phyloP scores from a whole-genome alignment of 306 rosid genomes.

The Glycyrrhiza uralensis region DNA sequence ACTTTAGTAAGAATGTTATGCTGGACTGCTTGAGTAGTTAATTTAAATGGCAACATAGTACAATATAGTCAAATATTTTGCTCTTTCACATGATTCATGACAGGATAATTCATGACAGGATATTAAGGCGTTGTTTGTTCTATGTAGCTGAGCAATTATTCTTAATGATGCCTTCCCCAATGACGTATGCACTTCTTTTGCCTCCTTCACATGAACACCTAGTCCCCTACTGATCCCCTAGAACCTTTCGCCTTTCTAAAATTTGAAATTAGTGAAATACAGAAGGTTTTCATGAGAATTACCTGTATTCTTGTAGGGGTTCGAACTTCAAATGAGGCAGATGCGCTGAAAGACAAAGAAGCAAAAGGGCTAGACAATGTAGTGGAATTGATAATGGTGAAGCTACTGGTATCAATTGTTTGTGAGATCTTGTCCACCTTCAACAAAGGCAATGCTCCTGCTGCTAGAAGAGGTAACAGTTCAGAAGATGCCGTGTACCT shows the following conservation, averaged over 20 bases:
- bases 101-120: neutral
- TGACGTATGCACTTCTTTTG: neutral
- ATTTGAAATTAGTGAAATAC: neutral
- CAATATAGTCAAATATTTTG: neutral
- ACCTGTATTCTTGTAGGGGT: slow-evolving; percentile 93
- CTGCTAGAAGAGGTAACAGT: slow-evolving; percentile 85
- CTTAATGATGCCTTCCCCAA: neutral
- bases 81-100: neutral
- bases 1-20: neutral
- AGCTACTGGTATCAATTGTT: slow-evolving; percentile 55
- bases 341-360: slow-evolving; percentile 69
- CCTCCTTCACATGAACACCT: neutral
- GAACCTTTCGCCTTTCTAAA: neutral
- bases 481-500: slow-evolving; percentile 96
- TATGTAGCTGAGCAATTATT: neutral
- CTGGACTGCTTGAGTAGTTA: neutral
- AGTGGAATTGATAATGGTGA: slow-evolving; percentile 58
- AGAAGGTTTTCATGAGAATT: slow-evolving; percentile 19
- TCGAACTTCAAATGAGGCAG: slow-evolving; percentile 86
- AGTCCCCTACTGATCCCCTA: too few species aligned
- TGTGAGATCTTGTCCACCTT: slow-evolving; percentile 75
- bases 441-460: slow-evolving; percentile 69
- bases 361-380: slow-evolving; percentile 72
- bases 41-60: neutral
- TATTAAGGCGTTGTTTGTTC: neutral